Evolutionary conservation across 176 grass and related monocot species (phyloP), one percentile per base, ranked within the genome.

Genomic region (Oryza glumipatula): DNA sequence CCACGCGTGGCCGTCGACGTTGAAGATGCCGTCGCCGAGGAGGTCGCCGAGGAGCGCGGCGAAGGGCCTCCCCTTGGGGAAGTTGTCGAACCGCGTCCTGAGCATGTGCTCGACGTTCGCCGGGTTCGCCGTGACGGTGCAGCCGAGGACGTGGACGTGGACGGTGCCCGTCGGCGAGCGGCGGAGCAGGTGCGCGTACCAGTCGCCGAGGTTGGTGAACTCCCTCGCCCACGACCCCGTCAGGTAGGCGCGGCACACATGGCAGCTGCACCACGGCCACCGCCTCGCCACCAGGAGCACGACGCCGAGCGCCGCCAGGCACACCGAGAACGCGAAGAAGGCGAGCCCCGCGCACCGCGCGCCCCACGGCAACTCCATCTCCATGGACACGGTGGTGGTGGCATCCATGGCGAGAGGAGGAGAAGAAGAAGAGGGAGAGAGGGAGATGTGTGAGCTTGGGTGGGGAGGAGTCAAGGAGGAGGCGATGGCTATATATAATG

Each of bases 1-100:
- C 94, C 94, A 94, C 2, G 85, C 80, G 13, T 65, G 56, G 35
- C 94, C 94, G 48, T 97, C 94, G 76, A 90, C 88, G 65, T 91
- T 94, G 88, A 97, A 97, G 79, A 97, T 97, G 65, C 94, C 94
- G 10, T 67, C 16, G 63, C 94, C 94, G 46, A 97, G 94, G 88
- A 97, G 80, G 87, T 97, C 92, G 0, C 92, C 86, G 61, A 97
- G 92, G n/a, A 96, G 14, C 2, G 52, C 38, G 1, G 91, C 70
- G 80, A 96, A 96, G 10, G 68, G 46, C 70, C 74, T 85, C 24
- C 94, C 94, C 85, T 96, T 96, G 23, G 91, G 94, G 69, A 93
- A 96, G 85, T 96, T 96, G 47, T 96, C 84, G 84, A 93, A 96
- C 21, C 86, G 80, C 3, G 86, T 88, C 68, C 70, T 87, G 80